Evolutionary conservation across 1,284 basidiomycete genomes (phyloP), one percentile per base, ranked within the genome.

Genomic region (Neolentinus lepideus): DNA sequence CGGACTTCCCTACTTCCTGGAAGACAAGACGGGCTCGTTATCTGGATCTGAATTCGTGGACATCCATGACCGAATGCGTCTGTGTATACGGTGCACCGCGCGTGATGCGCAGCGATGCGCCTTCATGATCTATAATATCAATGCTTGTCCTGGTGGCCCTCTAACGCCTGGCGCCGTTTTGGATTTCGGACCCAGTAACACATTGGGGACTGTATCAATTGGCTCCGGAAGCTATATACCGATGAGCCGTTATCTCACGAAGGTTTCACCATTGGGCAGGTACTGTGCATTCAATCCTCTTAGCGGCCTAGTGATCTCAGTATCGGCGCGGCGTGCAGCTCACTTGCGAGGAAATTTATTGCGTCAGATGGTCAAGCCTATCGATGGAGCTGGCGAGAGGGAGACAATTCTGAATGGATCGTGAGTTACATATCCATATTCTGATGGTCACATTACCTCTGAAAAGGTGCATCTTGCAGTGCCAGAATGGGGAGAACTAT

Each of bases 301-400:
- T 58, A 54, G 54, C 6, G 19, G 54, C 22, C n/a, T 47, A 33
- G 8, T 19, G 35, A 8, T 16, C 16, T 11, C 3, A 35, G 43
- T 38, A 54, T 45, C 24, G 53, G 24, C 24, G n/a, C 21, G 27
- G 21, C 2, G 11, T 52, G 43, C 59, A 80, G 77, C 51, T 71
- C 73, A 19, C 71, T 65, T 60, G 62, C 71, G 21, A 74, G 83
- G 35, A 79, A 74, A 59, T 87, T 85, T 60, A 64, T 68, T 12
- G 84, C 75, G 1, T 77, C 79, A 0, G 81, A 87, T 61, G 77
- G 77, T 2, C 74, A 81, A 56, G 75, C 78, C 56, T 86, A 86
- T 61, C 70, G 69, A 52, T 86, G 84, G 84, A 74, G 71, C 29
- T 75, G 75, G 66, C 68, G 75, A 19, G 62, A 69, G 19, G 71